Conservation (phyloP, 2,329 filamentous ascomycete genomes). For the Calonectria multiphialidica region DNA sequence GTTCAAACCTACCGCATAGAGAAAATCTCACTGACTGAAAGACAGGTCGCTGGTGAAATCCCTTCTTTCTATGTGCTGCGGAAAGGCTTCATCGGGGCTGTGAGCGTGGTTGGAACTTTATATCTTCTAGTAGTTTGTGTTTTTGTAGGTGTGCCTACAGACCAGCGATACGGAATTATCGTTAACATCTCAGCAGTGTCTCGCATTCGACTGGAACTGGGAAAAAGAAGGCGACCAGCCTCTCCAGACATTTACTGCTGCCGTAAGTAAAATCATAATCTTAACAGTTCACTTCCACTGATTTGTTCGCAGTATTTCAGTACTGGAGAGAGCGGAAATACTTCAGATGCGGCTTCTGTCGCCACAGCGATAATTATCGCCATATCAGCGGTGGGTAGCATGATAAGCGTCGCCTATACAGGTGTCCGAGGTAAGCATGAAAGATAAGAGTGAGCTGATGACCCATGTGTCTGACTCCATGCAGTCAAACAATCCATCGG, state of each 20-base stretch:
- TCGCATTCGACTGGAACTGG: not conserved
- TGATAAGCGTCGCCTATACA: not conserved
- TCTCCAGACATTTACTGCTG: not conserved
- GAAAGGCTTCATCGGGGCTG: not conserved
- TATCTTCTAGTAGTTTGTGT: not conserved
- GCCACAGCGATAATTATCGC: not conserved
- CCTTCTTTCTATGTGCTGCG: not conserved
- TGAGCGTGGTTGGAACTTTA: not conserved
- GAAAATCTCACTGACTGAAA: not conserved
- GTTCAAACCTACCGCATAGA: not conserved
- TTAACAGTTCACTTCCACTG: not conserved
- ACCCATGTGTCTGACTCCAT: not conserved
- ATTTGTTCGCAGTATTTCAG: not conserved
- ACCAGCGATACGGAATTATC: not conserved
- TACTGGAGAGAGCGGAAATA: not conserved
- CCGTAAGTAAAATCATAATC: not conserved
- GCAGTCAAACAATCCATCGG: not conserved
- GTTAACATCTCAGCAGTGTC: not conserved
- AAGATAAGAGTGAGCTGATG: not conserved
- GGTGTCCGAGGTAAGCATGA: not conserved
- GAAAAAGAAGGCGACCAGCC: not conserved
- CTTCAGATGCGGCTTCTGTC: not conserved
- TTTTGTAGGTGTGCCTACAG: not conserved
- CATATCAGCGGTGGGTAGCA: not conserved
- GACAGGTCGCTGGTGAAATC: conserved; percentile 1